Evolutionary conservation across 2,329 filamentous ascomycete species (phyloP), one percentile per base, ranked within the genome.

Genomic region (Rhytidhysteron rufulum): DNA sequence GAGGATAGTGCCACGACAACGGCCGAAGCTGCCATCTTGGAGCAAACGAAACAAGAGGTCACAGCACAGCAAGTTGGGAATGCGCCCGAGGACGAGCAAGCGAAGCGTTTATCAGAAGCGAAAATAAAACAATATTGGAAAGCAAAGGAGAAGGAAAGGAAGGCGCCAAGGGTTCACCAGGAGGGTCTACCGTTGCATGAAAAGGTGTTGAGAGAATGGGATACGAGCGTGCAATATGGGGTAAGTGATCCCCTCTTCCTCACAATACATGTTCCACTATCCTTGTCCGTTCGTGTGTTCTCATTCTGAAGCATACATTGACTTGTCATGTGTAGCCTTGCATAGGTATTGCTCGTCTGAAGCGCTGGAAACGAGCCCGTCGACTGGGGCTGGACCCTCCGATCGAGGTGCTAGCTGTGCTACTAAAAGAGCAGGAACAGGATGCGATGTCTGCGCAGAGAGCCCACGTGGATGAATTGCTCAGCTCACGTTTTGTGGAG

Each of bases 121-220:
- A 81, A 88, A 54, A 82, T 97, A 47, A 78, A 78, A 53, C 74
- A 73, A 57, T 96, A 95, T 63, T 96, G 89, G 89, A 72, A 72
- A 49, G 65, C 65, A 9, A 80, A 91, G 50, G 88, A 95, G 70
- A 70, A 71, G 30, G 75, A 81, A 54, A 75, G 88, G 51, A 75
- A 74, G 43, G 79, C 86, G 15, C 78, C 79, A 31, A 72, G 85
- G 53, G 82, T 95, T 25, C 93, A 97, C 58, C 88, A 95, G 67
- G 67, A 83, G 54, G 83, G 75, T 2, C 60, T 97, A 51, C 77
- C 73, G 9, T 51, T 86, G 33, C 75, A 85, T 41, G 90, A 97
- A 74, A 95, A 91, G 72, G 81, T 97, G 19, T 67, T 97, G 55
- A 75, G 91, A 48, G 87, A 95, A 62, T 98, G 93, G 67, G 93